Conservation (phyloP, 2,329 filamentous ascomycete species). For the Pseudogymnoascus sp. region DNA sequence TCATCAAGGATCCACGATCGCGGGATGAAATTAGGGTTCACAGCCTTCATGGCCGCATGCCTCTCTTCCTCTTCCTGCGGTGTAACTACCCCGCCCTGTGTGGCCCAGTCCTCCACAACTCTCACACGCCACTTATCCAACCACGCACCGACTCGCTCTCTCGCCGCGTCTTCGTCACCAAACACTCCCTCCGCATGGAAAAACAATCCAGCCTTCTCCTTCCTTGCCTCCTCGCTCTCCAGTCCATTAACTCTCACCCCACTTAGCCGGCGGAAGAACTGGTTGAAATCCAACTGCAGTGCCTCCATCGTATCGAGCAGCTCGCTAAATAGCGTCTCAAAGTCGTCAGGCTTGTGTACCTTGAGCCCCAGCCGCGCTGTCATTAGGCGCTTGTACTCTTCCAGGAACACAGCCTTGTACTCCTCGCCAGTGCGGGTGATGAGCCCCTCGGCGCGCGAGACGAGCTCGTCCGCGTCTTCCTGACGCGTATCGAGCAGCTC, state of each 20-base stretch:
- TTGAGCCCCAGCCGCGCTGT: slow-evolving; percentile 69
- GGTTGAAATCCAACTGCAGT: slow-evolving; percentile 84
- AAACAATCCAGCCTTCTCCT: slow-evolving; percentile 62
- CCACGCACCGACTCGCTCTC: slow-evolving; percentile 67
- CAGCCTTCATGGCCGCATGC: slow-evolving; percentile 66
- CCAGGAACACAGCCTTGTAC: slow-evolving; percentile 77
- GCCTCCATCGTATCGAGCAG: slow-evolving; percentile 74
- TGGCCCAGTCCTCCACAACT: slow-evolving; percentile 68
- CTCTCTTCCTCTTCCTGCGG: slow-evolving; percentile 50
- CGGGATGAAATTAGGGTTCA: slow-evolving; percentile 91
- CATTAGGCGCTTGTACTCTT: slow-evolving; percentile 88
- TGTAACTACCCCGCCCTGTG: slow-evolving; percentile 30
- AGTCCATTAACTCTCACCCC: slow-evolving; percentile 55
- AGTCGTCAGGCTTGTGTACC: slow-evolving; percentile 63
- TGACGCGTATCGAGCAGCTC: slow-evolving; percentile 59
- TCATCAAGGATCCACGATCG: slow-evolving; percentile 91
- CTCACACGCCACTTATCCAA: slow-evolving; percentile 69
- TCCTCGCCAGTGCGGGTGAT: slow-evolving; percentile 79
- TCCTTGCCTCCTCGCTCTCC: slow-evolving; percentile 55
- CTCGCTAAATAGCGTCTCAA: slow-evolving; percentile 73
- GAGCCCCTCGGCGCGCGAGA: slow-evolving; percentile 73
- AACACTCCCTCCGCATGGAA: slow-evolving; percentile 70
- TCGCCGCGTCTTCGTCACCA: slow-evolving; percentile 56
- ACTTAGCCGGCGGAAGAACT: slow-evolving; percentile 80
- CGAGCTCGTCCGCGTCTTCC: slow-evolving; percentile 60